Percentiles rank a stretch among this genome's conserved stretches.
Conservation (phyloP, 345 rosid species). For the Brassica nigra region DNA sequence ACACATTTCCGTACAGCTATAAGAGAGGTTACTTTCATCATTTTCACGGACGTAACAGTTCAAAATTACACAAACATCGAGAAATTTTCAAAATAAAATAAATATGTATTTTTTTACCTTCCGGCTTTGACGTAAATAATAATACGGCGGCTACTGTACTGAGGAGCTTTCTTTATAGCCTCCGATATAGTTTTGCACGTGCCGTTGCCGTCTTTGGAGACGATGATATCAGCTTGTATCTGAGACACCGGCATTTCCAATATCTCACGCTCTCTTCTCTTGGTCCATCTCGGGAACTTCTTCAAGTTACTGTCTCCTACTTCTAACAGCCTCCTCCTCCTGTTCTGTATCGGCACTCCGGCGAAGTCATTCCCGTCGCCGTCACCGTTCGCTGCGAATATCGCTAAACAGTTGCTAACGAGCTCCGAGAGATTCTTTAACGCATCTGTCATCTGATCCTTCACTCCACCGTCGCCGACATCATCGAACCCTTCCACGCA, state of each 20-base stretch:
- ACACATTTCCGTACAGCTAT: background rate
- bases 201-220: slow-evolving; percentile 82
- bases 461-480: slow-evolving; percentile 62
- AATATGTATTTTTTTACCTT: slow-evolving; percentile 51
- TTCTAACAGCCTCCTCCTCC: slow-evolving; percentile 40
- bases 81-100: background rate
- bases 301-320: slow-evolving; percentile 32
- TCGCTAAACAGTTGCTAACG: slow-evolving; percentile 87
- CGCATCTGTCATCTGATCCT: slow-evolving; percentile 58
- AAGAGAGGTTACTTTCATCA: background rate
- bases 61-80: slow-evolving; percentile 1
- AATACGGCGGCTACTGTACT: slow-evolving; percentile 63
- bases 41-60: slow-evolving; percentile 19
- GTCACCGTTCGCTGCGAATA: slow-evolving; percentile 51
- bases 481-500: slow-evolving; percentile 80
- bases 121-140: slow-evolving; percentile 93
- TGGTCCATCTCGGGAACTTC: slow-evolving; percentile 67
- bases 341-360: slow-evolving; percentile 90
- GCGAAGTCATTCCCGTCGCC: slow-evolving; percentile 52
- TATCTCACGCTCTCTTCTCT: slow-evolving; percentile 60
- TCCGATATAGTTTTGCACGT: slow-evolving; percentile 77
- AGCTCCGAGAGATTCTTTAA: slow-evolving; percentile 81
- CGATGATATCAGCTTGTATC: slow-evolving; percentile 81
- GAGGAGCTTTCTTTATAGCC: slow-evolving; percentile 90
- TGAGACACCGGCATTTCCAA: slow-evolving; percentile 54